Evolutionary conservation across 2,329 filamentous ascomycete species (phyloP).

Genomic region (Peltaster fructicola): DNA sequence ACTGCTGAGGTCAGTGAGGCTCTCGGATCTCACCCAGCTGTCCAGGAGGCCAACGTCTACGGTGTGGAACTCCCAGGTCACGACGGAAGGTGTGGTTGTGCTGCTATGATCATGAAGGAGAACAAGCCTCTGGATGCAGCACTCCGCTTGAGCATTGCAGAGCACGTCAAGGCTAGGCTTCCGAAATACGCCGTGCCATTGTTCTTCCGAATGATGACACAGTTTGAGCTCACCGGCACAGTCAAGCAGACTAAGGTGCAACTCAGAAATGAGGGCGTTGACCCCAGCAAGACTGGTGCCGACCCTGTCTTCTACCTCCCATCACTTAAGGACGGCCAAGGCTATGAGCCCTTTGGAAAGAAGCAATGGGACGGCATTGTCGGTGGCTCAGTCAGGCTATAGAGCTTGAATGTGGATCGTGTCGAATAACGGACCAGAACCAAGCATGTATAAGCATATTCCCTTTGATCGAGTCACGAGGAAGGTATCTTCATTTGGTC

Average conservation of each 20-base stretch:
- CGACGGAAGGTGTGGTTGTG: constrained; percentile 71
- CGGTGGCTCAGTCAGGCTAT: constrained; percentile 54
- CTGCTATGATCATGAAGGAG: no score
- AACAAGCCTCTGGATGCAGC: constrained; percentile 19
- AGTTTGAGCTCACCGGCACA: constrained; percentile 56
- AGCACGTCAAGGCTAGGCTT: constrained; percentile 38
- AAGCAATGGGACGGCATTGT: constrained; percentile 52
- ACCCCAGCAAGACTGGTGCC: constrained; percentile 36
- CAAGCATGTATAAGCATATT: no score
- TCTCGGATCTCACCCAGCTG: constrained; percentile 45
- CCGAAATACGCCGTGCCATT: constrained; percentile 62
- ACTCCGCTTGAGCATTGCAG: constrained; percentile 35
- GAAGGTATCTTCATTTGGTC: no score
- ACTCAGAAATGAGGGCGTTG: constrained; percentile 55
- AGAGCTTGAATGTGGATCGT: no score
- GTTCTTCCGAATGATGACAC: constrained; percentile 51
- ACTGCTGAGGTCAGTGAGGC: constrained; percentile 55
- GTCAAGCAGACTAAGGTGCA: constrained; percentile 75
- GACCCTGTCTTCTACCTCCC: constrained; percentile 50
- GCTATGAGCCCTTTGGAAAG: constrained; percentile 49
- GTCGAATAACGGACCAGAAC: no score
- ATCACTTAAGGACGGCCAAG: constrained; percentile 26
- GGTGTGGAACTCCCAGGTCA: constrained; percentile 64
- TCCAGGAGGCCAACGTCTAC: constrained; percentile 73
- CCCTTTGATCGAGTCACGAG: no score